phyloP scores from a whole-genome alignment of 1,284 basidiomycete species.

The Puccinia hordei region DNA sequence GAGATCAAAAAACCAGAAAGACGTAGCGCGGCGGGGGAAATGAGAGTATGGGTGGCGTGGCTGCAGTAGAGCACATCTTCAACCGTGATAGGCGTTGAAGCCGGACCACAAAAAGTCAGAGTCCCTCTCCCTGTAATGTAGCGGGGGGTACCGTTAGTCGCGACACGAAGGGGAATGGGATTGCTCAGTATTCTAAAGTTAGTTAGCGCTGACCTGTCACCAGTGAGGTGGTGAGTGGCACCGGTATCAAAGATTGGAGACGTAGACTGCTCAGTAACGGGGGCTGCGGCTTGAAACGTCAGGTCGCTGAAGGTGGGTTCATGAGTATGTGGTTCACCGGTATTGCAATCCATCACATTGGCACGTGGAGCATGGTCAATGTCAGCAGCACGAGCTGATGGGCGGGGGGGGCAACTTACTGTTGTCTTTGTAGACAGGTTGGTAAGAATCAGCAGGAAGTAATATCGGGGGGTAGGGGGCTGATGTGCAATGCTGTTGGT shows the following conservation, averaged over 20 bases:
- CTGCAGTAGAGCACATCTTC: neutral
- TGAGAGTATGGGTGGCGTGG: neutral
- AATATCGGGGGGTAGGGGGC: too few species aligned
- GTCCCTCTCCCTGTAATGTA: neutral
- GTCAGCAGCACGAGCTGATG: too few species aligned
- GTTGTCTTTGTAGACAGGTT: too few species aligned
- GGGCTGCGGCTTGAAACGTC: too few species aligned
- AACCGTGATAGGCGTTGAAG: neutral
- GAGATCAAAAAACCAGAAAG: neutral
- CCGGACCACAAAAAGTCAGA: neutral
- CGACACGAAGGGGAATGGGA: neutral
- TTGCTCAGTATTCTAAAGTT: neutral
- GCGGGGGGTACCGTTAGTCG: neutral
- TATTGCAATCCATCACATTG: too few species aligned
- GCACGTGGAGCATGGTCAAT: too few species aligned
- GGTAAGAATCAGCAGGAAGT: too few species aligned
- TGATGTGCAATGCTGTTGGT: too few species aligned
- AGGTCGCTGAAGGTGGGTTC: too few species aligned
- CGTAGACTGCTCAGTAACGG: too few species aligned
- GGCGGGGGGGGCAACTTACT: too few species aligned
- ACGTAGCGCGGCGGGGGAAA: neutral
- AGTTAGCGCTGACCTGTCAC: neutral
- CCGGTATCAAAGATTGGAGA: conserved; percentile 15
- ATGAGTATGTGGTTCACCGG: too few species aligned
- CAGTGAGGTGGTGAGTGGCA: neutral